A percentile compares a stretch with the other conserved stretches of the same genome.
Conservation (phyloP, 306 rosid genomes). For the Acmispon strigosus region DNA sequence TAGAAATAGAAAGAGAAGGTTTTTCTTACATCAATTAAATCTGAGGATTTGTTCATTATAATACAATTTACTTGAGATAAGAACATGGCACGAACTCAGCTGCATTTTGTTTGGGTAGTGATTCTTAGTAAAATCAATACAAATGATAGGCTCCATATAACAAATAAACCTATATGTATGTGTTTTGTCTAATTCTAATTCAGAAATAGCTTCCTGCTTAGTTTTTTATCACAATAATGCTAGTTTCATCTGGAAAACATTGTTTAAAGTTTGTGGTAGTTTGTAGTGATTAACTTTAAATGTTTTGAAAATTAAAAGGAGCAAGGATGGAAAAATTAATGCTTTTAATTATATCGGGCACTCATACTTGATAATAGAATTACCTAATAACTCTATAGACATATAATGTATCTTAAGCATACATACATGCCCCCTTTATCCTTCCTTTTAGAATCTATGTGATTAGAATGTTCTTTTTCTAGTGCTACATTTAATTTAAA, state of each 20-base stretch:
- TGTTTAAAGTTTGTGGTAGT: too few relatives aligned
- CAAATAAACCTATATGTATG: not conserved
- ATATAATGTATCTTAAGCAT: not conserved
- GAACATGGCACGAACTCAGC: too few relatives aligned
- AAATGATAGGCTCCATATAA: too few relatives aligned
- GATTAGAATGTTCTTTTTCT: not conserved
- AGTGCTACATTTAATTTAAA: constrained; percentile 4
- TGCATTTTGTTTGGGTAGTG: not conserved
- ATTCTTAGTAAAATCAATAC: not conserved
- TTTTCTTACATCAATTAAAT: too few relatives aligned
- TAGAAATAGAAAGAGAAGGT: too few relatives aligned
- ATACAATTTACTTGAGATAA: too few relatives aligned
- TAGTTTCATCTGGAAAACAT: not conserved
- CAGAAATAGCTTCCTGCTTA: not conserved
- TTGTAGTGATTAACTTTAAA: not conserved
- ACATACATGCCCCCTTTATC: too few relatives aligned
- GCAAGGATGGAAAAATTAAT: not conserved
- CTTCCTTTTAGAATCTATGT: constrained; percentile 9
- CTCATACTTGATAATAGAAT: too few relatives aligned
- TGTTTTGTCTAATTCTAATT: not conserved
- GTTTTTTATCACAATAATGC: not conserved
- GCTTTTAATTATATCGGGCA: too few relatives aligned
- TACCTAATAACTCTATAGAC: too few relatives aligned
- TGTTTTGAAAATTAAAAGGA: not conserved
- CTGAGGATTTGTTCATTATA: too few relatives aligned